Evolutionary conservation across 2,329 filamentous ascomycete genomes (phyloP), one percentile per base, ranked within the genome.

Genomic region (Scolecobasidium constrictum): DNA sequence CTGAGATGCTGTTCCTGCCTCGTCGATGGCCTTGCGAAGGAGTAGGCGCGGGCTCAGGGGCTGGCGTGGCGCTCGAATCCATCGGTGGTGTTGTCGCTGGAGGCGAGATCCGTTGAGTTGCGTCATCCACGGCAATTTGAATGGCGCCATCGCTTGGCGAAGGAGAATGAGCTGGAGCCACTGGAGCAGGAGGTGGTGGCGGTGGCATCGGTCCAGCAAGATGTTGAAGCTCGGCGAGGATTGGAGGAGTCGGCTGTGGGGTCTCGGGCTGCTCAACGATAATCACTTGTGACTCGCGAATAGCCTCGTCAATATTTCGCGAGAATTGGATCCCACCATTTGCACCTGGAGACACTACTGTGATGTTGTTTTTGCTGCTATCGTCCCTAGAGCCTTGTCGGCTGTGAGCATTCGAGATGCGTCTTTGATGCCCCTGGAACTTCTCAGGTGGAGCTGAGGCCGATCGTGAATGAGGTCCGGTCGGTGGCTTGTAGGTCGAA

Each of bases 171-270:
- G 15, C 49, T 35, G 40, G 18, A 22, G 50, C 53, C 42, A 58
- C 56, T 15, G 52, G 50, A 20, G 60, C 59, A n/a, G 59, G 58
- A 1, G 60, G 61, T 22, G 60, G 59, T 11, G 60, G 60, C 7
- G 60, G 56, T 22, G 43, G 43, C 18, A 31, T 13, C 20, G 73
- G 72, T 7, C 58, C 63, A 18, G 68, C 70, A 13, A 81, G 62
- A 55, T 80, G 77, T 52, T 78, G 75, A 7, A 81, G 65, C 52
- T 81, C 73, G 5, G 76, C 72, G 15, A 81, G 64, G 7, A 72
- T 69, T 72, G 71, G 18, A 53, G 47, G 23, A 35, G 28, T 28
- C 15, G 40, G 23, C 6, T 35, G 21, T 3, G 19, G 19, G 7
- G 23, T 21, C 16, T 22, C 16, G 37, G 50, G 15, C 46, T 61